phyloP scores from a whole-genome alignment of 169 alveolate genomes.

The Plasmodium fragile region DNA sequence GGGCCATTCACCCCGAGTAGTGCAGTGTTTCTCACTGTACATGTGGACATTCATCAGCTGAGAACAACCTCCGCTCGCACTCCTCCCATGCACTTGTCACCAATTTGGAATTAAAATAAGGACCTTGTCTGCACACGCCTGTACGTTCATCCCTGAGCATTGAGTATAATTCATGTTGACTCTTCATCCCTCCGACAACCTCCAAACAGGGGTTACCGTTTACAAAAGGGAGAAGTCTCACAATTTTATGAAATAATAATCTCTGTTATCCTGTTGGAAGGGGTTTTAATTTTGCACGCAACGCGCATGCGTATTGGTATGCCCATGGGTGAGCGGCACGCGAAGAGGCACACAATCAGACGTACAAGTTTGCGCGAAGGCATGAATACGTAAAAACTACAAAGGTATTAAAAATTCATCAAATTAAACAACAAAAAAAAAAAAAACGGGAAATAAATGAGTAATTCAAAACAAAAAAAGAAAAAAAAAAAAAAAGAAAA shows the following conservation, averaged over 20 bases:
- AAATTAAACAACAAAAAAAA: slow-evolving; percentile 30
- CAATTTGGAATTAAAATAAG: not conserved
- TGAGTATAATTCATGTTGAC: not conserved
- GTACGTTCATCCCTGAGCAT: not conserved
- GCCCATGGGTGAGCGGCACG: not conserved
- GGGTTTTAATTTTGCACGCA: not conserved
- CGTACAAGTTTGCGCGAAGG: not conserved
- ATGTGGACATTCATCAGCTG: not conserved
- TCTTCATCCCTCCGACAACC: not conserved
- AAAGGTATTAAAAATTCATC: slow-evolving; percentile 25
- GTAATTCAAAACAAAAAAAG: not conserved
- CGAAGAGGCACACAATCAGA: not conserved
- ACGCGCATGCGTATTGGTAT: not conserved
- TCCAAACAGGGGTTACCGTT: not conserved
- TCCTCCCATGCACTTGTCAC: not conserved
- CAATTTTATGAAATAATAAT: not conserved
- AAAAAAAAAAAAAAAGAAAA: slow-evolving; percentile 7
- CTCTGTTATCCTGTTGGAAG: not conserved
- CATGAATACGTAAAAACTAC: slow-evolving; percentile 17
- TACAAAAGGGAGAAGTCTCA: not conserved
- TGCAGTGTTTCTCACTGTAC: not conserved
- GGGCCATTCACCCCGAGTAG: not conserved
- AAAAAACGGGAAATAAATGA: slow-evolving; percentile 4
- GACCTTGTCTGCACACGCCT: not conserved
- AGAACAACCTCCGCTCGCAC: not conserved